A percentile compares a stretch with the other conserved stretches of the same genome.
These are phyloP conservation scores for Plasmopara viticola DNA, from an alignment of 352 stramenopile genomes.

Conservation along the genomic window DNA sequence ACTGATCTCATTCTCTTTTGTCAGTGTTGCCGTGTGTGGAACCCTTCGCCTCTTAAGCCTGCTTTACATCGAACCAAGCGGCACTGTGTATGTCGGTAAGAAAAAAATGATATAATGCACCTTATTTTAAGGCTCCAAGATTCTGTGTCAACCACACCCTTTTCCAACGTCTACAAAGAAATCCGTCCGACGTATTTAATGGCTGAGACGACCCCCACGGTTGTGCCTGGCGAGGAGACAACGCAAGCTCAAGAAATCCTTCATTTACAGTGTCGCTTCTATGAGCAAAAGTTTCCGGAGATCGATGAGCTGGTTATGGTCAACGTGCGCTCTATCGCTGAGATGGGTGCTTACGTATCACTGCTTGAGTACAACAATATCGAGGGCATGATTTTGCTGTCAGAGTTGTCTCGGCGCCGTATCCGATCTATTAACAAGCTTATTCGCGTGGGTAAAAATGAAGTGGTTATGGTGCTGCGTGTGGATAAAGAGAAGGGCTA, in stretches of 20 bases:
- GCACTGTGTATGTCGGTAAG: too few species aligned
- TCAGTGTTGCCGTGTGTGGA: too few species aligned
- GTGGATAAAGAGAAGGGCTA: conserved; percentile 99
- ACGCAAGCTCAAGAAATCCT: conserved; percentile 61
- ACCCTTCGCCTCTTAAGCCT: too few species aligned
- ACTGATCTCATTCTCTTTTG: too few species aligned
- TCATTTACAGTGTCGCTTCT: conserved; percentile 86
- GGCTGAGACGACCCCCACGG: conserved; percentile 21
- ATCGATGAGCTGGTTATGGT: conserved; percentile 97
- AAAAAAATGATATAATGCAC: too few species aligned
- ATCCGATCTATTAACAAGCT: conserved; percentile 99
- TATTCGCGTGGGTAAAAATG: conserved; percentile 99
- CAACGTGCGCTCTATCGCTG: conserved; percentile 94
- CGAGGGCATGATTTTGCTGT: conserved; percentile 99
- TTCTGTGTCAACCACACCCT: conserved; percentile 2
- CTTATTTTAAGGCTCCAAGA: too few species aligned
- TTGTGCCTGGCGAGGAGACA: conserved; percentile 36
- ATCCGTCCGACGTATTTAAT: conserved; percentile 14
- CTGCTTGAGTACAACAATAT: conserved; percentile 99
- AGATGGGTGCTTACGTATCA: conserved; percentile 99
- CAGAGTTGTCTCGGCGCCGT: conserved; percentile 96
- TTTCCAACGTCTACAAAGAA: conserved; percentile 10
- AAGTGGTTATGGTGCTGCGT: conserved; percentile 99
- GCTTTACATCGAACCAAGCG: too few species aligned
- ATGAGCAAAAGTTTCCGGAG: conserved; percentile 93